Evolutionary conservation across 106 monocot genomes (phyloP).

Genomic region (Acanthochlamys bracteata): DNA sequence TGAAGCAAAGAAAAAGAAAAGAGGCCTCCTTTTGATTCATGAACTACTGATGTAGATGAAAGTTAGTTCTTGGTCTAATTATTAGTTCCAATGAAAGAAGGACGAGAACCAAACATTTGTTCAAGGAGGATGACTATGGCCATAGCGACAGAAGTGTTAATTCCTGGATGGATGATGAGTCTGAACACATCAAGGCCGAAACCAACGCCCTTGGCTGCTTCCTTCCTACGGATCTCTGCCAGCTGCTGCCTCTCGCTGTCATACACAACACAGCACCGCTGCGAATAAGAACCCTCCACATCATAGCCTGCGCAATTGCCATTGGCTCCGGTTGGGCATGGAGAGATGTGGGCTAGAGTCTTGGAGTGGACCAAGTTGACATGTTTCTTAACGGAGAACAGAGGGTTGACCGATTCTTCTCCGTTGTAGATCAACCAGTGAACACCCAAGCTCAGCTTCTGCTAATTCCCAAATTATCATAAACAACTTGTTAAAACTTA

Average conservation of each 20-base stretch:
- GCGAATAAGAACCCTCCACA: conserved; percentile 71
- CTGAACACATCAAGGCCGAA: conserved; percentile 71
- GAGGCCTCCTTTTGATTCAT: neutral
- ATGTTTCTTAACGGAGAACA: conserved; percentile 45
- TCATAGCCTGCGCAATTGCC: conserved; percentile 16
- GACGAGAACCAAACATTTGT: conserved; percentile 59
- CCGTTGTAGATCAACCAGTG: conserved; percentile 49
- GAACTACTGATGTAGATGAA: neutral
- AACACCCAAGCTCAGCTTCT: conserved; percentile 57
- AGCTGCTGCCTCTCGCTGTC: conserved; percentile 31
- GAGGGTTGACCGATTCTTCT: conserved; percentile 32
- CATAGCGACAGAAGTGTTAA: conserved; percentile 55
- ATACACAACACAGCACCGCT: conserved; percentile 33
- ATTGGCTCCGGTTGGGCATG: neutral
- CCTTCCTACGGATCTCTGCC: conserved; percentile 54
- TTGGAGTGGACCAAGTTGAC: conserved; percentile 22
- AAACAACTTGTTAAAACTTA: neutral
- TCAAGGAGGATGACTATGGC: conserved; percentile 76
- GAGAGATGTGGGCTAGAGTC: conserved; percentile 19
- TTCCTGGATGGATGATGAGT: conserved; percentile 60
- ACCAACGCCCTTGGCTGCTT: conserved; percentile 35
- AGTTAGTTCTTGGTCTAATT: neutral
- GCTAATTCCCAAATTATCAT: neutral
- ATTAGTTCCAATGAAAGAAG: conserved; percentile 11
- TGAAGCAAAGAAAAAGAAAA: neutral